Percentiles rank a stretch among this genome's conserved stretches.
Conservation (phyloP, 768 basidiomycete species). For the Albatrellus ellisii region DNA sequence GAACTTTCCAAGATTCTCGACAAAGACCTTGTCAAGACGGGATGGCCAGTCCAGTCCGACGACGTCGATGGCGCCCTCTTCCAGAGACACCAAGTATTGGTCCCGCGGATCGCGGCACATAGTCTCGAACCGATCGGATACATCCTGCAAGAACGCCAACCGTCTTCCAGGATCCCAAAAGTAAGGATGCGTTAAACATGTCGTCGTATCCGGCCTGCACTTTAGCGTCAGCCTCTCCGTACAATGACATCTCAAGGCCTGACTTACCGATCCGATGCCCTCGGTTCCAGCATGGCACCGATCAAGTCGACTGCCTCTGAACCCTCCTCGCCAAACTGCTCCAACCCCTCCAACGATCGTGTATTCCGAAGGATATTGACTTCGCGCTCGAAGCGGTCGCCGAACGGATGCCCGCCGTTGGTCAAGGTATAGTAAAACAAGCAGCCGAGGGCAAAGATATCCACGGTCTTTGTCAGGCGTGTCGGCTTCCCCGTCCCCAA, state of each 20-base stretch:
- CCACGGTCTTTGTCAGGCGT: constrained; percentile 85
- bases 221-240: constrained; percentile 5
- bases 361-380: constrained; percentile 82
- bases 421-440: constrained; percentile 90
- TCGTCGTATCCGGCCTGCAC: constrained; percentile 72
- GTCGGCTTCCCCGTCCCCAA: constrained; percentile 29
- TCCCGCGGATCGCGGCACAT: constrained; percentile 92
- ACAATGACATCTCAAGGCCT: neutral
- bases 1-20: constrained; percentile 94
- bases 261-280: constrained; percentile 60
- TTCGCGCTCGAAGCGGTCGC: constrained; percentile 87
- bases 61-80: constrained; percentile 51
- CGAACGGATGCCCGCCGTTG: constrained; percentile 86
- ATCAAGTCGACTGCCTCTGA: constrained; percentile 84
- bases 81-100: constrained; percentile 57
- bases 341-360: constrained; percentile 56
- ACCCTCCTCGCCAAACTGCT: constrained; percentile 85
- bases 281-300: constrained; percentile 59
- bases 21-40: constrained; percentile 76
- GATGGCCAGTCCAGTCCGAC: constrained; percentile 88
- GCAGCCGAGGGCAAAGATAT: constrained; percentile 94
- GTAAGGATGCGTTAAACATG: constrained; percentile 86
- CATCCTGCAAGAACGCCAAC: constrained; percentile 90
- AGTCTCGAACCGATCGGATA: constrained; percentile 95
- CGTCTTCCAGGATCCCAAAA: constrained; percentile 90